Evolutionary conservation across 2,329 filamentous ascomycete species (phyloP), one percentile per base, ranked within the genome.

Genomic region (Arachnopeziza araneosa): DNA sequence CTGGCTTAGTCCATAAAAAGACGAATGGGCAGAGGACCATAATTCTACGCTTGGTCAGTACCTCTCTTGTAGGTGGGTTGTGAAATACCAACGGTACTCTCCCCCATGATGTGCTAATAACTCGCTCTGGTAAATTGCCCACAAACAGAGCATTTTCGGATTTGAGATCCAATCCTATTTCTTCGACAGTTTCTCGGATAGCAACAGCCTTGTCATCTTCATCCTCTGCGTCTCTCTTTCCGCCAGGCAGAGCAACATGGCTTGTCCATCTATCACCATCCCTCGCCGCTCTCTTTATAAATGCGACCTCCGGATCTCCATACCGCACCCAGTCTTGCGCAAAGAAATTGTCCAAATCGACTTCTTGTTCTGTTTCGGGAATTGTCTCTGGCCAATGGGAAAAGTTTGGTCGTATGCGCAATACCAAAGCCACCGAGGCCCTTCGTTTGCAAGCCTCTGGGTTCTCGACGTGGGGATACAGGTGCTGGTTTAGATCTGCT

Each of bases 1-100:
- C 75, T 26, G 80, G 80, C 21, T 77, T 78, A 2, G 83, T 87
- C 58, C 84, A 74, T 24, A 90, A 75, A 71, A 87, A 89, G 51
- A 89, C 78, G 70, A 85, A 88, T 0, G 87, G 86, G 67, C 85
- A 89, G 8, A 89, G 77, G 3, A 89, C 85, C 84, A 89, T 87
- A 24, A 89, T 73, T 9, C 84, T 85, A 64, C 59, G 19, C 12
- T 24, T 12, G 17, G 23, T 54, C 49, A 59, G 52, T 26, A 55
- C 19, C 12, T 5, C 10, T 56, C 44, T 49, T 55, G 19, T 23
- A 51, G 51, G n/a, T 22, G 23, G 12, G 17, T 22, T 21, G 21
- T n/a, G 26, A 8, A 26, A 24, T 62, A 75, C 79, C 69, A 73
- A 85, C 81, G 84, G 83, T 54, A 82, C 77, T 67, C 83, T 85